These are phyloP conservation scores for Aspergillus pseudoterreus DNA, from an alignment of 2,329 filamentous ascomycete genomes.

Conservation along the genomic window DNA sequence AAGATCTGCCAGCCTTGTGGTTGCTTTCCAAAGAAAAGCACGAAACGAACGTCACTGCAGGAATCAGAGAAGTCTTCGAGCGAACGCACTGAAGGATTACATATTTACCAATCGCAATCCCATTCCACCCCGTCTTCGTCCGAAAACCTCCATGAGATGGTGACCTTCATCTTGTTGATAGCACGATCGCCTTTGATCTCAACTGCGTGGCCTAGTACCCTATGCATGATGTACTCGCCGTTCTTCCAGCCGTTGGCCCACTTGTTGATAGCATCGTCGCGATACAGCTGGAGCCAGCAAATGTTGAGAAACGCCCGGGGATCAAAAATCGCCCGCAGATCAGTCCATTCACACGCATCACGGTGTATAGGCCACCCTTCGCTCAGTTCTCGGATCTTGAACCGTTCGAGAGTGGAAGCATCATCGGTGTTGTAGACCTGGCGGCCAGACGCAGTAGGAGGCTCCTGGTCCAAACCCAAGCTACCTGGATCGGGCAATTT, in stretches of 20 bases:
- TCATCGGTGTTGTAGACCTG: too few relatives aligned
- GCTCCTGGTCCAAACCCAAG: too few relatives aligned
- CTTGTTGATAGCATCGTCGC: neutral
- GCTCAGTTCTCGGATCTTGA: too few relatives aligned
- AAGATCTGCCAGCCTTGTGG: conserved; percentile 1
- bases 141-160: conserved; percentile 2
- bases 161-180: conserved; percentile 5
- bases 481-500: too few relatives aligned
- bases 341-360: too few relatives aligned
- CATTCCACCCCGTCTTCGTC: conserved; percentile 5
- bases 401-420: too few relatives aligned
- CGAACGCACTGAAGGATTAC: neutral
- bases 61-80: too few relatives aligned
- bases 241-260: conserved; percentile 3
- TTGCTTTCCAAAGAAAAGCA: neutral
- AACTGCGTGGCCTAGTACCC: conserved; percentile 1
- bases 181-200: conserved; percentile 5
- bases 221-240: conserved; percentile 2
- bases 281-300: too few relatives aligned
- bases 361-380: too few relatives aligned
- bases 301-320: too few relatives aligned
- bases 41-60: conserved; percentile 1
- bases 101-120: conserved; percentile 1
- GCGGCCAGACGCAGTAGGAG: too few relatives aligned
- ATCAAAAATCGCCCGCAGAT: too few relatives aligned